phyloP scores from a whole-genome alignment of 169 alveolate species.

The Hepatocystis sp. region DNA sequence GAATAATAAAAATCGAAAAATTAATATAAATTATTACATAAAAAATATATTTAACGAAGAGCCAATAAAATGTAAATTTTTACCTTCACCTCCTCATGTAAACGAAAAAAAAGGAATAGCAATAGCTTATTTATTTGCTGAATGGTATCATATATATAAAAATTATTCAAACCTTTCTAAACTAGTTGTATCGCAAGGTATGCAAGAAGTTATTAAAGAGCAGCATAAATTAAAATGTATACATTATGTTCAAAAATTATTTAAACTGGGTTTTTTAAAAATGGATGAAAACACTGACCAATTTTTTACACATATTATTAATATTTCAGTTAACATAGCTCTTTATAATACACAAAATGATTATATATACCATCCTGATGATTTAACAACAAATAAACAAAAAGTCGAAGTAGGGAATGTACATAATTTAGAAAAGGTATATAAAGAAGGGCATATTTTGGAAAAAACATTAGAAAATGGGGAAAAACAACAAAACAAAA shows the following conservation, averaged over 20 bases:
- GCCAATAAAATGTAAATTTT: slow-evolving; percentile 53
- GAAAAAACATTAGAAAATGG: neutral
- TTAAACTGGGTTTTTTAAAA: slow-evolving; percentile 27
- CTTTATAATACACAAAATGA: slow-evolving; percentile 22
- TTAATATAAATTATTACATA: slow-evolving; percentile 16
- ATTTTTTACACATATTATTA: slow-evolving; percentile 32
- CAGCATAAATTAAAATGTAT: slow-evolving; percentile 51
- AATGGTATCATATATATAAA: slow-evolving; percentile 66
- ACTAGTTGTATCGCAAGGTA: slow-evolving; percentile 21
- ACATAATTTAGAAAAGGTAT: neutral
- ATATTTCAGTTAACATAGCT: slow-evolving; percentile 70
- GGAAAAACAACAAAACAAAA: neutral
- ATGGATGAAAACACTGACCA: slow-evolving; percentile 51
- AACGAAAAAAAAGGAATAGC: slow-evolving; percentile 47
- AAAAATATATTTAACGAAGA: slow-evolving; percentile 30
- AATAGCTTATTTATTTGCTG: slow-evolving; percentile 61
- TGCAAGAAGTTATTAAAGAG: slow-evolving; percentile 27
- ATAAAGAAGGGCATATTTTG: neutral
- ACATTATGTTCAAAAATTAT: slow-evolving; percentile 40
- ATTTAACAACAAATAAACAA: neutral
- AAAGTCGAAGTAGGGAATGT: neutral
- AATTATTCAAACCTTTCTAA: slow-evolving; percentile 51
- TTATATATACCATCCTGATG: slow-evolving; percentile 4
- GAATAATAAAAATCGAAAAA: slow-evolving; percentile 18
- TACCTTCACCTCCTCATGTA: slow-evolving; percentile 58